phyloP scores from a whole-genome alignment of 495 filamentous ascomycete genomes.

The Aspergillus coremiiformis region DNA sequence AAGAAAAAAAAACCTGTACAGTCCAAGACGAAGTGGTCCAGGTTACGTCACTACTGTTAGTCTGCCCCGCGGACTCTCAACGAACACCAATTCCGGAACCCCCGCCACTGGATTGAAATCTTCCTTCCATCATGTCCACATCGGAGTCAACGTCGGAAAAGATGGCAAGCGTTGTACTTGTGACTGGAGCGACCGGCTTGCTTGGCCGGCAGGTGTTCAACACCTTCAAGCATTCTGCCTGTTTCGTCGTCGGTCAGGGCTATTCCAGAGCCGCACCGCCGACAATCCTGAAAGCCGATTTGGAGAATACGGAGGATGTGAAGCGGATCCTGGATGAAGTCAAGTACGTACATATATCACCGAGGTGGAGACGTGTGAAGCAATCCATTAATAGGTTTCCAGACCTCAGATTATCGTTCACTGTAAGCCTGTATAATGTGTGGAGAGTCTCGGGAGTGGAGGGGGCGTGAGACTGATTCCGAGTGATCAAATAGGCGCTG shows the following conservation, averaged over 20 bases:
- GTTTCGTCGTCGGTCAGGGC: constrained; percentile 79
- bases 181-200: constrained; percentile 82
- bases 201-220: constrained; percentile 75
- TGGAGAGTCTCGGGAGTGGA: too few species aligned
- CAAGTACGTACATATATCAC: constrained; percentile 20
- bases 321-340: constrained; percentile 51
- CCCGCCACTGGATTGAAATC: neutral
- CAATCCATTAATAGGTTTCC: too few species aligned
- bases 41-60: constrained; percentile 11
- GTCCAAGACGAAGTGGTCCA: neutral
- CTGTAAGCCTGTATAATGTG: too few species aligned
- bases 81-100: neutral
- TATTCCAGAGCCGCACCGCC: constrained; percentile 64
- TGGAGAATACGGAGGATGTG: constrained; percentile 55
- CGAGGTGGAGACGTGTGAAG: too few species aligned
- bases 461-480: too few species aligned
- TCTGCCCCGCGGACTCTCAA: constrained; percentile 6
- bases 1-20: too few species aligned
- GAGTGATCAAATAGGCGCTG: constrained; percentile 78
- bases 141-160: constrained; percentile 1
- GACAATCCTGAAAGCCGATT: constrained; percentile 67
- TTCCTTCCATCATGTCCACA: constrained; percentile 6
- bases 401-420: constrained; percentile 82
- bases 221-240: constrained; percentile 60
- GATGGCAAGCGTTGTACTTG: constrained; percentile 58